phyloP scores from a whole-genome alignment of 148 eudicot species.

The Cornus florida region DNA sequence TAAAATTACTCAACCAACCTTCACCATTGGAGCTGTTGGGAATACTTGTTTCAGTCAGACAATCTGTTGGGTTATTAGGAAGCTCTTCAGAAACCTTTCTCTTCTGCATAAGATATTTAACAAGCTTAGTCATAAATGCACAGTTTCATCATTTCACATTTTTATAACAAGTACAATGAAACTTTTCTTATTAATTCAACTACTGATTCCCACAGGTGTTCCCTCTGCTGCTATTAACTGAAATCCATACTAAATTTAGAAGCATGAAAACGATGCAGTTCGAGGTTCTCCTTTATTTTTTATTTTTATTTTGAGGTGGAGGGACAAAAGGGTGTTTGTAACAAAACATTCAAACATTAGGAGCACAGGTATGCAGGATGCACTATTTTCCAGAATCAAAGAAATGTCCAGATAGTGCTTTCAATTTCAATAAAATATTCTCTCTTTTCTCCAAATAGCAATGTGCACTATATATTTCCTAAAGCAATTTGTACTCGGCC shows the following conservation, averaged over 20 bases:
- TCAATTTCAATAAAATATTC: background rate
- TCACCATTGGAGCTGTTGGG: conserved; percentile 27
- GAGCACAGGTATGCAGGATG: background rate
- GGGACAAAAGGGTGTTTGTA: background rate
- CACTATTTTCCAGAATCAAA: background rate
- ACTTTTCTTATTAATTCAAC: background rate
- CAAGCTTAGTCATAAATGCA: background rate
- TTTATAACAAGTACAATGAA: background rate
- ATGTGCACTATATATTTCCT: background rate
- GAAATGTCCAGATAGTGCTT: background rate
- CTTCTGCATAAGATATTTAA: conserved; percentile 37
- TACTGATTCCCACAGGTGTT: background rate
- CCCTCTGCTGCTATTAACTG: background rate
- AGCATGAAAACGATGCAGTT: too few relatives aligned
- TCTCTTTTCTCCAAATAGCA: background rate
- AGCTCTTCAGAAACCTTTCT: conserved; percentile 41
- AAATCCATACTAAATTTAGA: too few relatives aligned
- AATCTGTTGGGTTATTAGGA: conserved; percentile 43
- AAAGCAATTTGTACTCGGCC: background rate
- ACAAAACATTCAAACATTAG: background rate
- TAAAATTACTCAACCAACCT: conserved; percentile 32
- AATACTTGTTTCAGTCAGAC: conserved; percentile 29
- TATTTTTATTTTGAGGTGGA: too few relatives aligned
- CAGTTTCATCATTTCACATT: background rate
- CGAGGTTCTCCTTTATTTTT: too few relatives aligned